A percentile compares a stretch with the other conserved stretches of the same genome.
Conservation (phyloP, 2,329 filamentous ascomycete genomes). For the Phyllosticta citribraziliensis region DNA sequence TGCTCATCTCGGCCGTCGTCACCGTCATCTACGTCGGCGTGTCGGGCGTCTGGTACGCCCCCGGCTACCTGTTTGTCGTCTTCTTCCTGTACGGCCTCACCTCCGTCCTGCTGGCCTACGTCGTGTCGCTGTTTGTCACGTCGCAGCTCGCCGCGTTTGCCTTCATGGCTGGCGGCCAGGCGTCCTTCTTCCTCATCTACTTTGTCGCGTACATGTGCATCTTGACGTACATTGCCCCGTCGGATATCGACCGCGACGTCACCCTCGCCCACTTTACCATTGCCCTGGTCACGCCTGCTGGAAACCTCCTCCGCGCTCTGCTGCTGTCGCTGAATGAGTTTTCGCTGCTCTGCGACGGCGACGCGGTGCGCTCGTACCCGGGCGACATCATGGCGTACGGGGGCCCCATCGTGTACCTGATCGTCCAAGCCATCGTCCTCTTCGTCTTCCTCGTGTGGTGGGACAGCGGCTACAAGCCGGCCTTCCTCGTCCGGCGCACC, state of each 20-base stretch:
- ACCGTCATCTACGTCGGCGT: constrained; percentile 58
- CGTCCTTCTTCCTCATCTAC: constrained; percentile 40
- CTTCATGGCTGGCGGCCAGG: constrained; percentile 68
- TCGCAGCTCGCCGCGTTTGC: constrained; percentile 80
- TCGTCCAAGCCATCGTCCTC: constrained; percentile 61
- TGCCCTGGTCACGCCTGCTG: constrained; percentile 64
- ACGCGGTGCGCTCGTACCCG: constrained; percentile 55
- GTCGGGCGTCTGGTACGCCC: constrained; percentile 61
- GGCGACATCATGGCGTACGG: constrained; percentile 66
- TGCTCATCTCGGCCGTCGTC: constrained; percentile 55
- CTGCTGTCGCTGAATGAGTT: constrained; percentile 78
- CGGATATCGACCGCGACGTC: constrained; percentile 57
- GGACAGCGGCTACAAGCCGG: constrained; percentile 59
- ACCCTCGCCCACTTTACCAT: constrained; percentile 66
- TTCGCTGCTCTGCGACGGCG: constrained; percentile 60
- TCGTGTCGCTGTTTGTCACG: constrained; percentile 68
- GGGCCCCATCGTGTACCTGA: constrained; percentile 73
- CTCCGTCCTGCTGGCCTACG: constrained; percentile 66
- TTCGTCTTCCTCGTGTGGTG: constrained; percentile 68
- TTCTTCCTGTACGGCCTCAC: constrained; percentile 73
- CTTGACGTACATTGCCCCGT: constrained; percentile 63
- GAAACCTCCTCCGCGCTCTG: constrained; percentile 62
- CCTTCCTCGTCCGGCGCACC: constrained; percentile 37
- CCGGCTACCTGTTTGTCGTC: constrained; percentile 73
- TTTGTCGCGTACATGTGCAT: constrained; percentile 45